Evolutionary conservation across 768 basidiomycete genomes (phyloP), one percentile per base, ranked within the genome.

Genomic region (Pilatotrama ljubarskyi): DNA sequence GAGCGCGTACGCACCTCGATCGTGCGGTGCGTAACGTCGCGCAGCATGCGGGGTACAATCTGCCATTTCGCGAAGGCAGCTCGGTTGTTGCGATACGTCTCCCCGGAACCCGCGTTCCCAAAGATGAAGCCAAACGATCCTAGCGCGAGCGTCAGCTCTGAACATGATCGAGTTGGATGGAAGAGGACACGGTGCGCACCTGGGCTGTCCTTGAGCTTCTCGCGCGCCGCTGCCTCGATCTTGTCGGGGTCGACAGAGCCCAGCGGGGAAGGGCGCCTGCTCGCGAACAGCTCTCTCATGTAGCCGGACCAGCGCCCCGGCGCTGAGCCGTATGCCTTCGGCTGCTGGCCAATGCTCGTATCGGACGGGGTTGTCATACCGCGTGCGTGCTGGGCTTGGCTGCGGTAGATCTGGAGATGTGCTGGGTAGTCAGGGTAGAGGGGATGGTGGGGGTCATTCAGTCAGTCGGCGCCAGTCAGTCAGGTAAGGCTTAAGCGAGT

Each of bases 11-110:
- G 51, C 65, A 87, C 91, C 65, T 87, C 81, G 29, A 93, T 69
- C 47, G 70, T 82, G 20, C 90, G 81, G 18, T 73, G 69, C 4
- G 83, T 83, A 0, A 81, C 81, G 62, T 85, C 76, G 18, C 84
- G 78, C 32, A 93, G 80, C 90, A 92, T 91, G 6, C 87, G 82
- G 2, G 91, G 91, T n/a, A 94, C 76, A 69, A 95, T 88, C 36
- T 81, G 82, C 78, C 82, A 93, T 55, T 78, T 83, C 22, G 83
- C 76, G 54, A 93, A 79, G 2, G 84, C 86, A 40, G 74, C 78
- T 35, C 77, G 78, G 67, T 95, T 95, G 50, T 82, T 84, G 10
- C 70, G 76, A 69, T 88, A 82, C 1, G 93, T 95, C 26, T 80
- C 76, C 55, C 79, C 77, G 2, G 83, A 81, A 0, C 93, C 93